Conservation (phyloP, 2,329 filamentous ascomycete species). For the Pseudocercospora fuligena region DNA sequence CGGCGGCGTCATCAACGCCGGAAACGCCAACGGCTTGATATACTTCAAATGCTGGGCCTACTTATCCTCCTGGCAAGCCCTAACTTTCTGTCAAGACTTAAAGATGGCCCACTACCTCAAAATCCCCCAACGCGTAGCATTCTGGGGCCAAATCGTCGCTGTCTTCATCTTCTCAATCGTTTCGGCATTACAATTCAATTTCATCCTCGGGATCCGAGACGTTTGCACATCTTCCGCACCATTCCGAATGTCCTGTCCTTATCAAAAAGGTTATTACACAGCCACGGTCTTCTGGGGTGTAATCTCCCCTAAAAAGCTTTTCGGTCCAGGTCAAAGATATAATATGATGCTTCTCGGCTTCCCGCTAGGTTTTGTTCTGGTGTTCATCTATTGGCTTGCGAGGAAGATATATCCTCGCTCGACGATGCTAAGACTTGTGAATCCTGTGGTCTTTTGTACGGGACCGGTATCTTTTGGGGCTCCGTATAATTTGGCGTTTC, state of each 20-base stretch:
- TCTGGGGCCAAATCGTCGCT: conserved; percentile 74
- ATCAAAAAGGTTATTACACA: conserved; percentile 15
- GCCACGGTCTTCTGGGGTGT: conserved; percentile 16
- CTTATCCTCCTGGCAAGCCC: conserved; percentile 64
- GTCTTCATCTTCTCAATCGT: conserved; percentile 75
- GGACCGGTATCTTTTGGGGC: conserved; percentile 14
- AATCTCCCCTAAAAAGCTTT: conserved; percentile 12
- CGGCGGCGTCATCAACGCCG: conserved; percentile 80
- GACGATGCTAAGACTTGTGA: conserved; percentile 1
- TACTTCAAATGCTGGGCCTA: conserved; percentile 72
- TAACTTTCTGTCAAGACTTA: conserved; percentile 84
- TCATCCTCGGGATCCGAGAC: conserved; percentile 36
- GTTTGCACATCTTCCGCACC: conserved; percentile 10
- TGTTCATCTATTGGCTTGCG: conserved; percentile 10
- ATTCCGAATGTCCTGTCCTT: conserved; percentile 13
- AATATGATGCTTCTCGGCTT: conserved; percentile 18
- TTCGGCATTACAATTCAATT: conserved; percentile 46
- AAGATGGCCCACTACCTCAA: conserved; percentile 89
- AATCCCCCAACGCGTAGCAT: conserved; percentile 75
- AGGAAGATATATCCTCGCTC: conserved; percentile 16
- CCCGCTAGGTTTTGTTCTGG: conserved; percentile 12
- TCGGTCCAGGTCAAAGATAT: conserved; percentile 14
- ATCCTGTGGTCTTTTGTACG: conserved; percentile 17
- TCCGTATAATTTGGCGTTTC: conserved; percentile 17
- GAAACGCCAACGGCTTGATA: conserved; percentile 84